Evolutionary conservation across 352 stramenopile species (phyloP).

Genomic region (Blastocystis sp.): DNA sequence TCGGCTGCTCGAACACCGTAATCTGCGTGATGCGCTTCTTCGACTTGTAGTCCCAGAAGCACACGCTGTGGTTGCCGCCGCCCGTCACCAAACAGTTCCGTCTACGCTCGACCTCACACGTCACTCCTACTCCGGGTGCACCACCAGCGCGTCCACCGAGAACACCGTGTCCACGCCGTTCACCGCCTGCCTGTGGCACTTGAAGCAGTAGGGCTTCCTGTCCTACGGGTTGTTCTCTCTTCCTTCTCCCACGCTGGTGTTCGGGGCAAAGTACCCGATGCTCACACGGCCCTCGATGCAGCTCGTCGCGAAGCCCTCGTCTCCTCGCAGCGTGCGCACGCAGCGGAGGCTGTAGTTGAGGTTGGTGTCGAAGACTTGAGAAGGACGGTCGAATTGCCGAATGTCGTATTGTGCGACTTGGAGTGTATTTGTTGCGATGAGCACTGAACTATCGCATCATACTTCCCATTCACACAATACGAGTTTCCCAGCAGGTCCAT

Average conservation of each 20-base stretch:
- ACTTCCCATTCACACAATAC: not conserved
- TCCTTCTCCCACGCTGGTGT: no score
- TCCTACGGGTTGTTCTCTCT: no score
- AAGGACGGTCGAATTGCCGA: slow-evolving; percentile 75
- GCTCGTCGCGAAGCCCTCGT: slow-evolving; percentile 75
- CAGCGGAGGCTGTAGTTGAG: slow-evolving; percentile 81
- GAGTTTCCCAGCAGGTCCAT: slow-evolving; percentile 25
- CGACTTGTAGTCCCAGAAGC: slow-evolving; percentile 81
- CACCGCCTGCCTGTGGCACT: slow-evolving; percentile 80
- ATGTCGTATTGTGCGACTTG: slow-evolving; percentile 78
- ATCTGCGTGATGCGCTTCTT: slow-evolving; percentile 82
- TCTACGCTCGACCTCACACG: not conserved
- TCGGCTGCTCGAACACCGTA: slow-evolving; percentile 70
- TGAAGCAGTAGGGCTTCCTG: slow-evolving; percentile 78
- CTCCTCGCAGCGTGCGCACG: slow-evolving; percentile 76
- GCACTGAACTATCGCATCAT: slow-evolving; percentile 7
- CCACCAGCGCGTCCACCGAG: slow-evolving; percentile 79
- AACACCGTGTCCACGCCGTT: slow-evolving; percentile 77
- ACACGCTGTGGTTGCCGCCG: slow-evolving; percentile 79
- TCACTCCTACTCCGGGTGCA: slow-evolving; percentile 75
- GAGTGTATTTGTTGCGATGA: slow-evolving; percentile 75
- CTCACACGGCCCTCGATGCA: slow-evolving; percentile 81
- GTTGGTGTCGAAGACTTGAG: slow-evolving; percentile 77
- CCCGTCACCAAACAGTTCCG: slow-evolving; percentile 80
- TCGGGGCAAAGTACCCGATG: slow-evolving; percentile 78